These are phyloP conservation scores for Globisporangium mamillatum DNA, from an alignment of 352 stramenopile species.

Conservation along the genomic window DNA sequence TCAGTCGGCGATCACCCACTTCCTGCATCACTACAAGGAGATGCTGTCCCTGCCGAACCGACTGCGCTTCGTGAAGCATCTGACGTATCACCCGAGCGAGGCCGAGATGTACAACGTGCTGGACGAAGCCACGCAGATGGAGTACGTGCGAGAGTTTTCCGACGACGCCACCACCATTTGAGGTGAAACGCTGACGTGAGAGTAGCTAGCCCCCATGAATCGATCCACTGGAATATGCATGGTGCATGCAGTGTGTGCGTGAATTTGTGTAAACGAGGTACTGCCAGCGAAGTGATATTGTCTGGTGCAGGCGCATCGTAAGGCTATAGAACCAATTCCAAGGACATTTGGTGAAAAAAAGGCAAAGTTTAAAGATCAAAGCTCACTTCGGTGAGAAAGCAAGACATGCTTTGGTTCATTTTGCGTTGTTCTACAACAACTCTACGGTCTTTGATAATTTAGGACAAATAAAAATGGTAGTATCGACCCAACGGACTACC, in stretches of 20 bases:
- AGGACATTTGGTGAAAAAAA: neutral
- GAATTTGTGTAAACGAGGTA: neutral
- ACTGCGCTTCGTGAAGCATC: conserved; percentile 41
- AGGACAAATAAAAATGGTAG: neutral
- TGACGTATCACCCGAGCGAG: conserved; percentile 42
- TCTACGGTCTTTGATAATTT: conserved; percentile 2
- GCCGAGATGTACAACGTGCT: conserved; percentile 69
- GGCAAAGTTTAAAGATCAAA: neutral
- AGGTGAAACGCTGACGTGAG: neutral
- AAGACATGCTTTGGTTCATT: neutral
- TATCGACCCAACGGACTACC: neutral
- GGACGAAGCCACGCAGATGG: conserved; percentile 38
- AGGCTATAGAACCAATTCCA: neutral
- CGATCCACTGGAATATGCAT: neutral
- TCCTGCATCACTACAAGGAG: conserved; percentile 35
- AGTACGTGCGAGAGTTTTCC: conserved; percentile 42
- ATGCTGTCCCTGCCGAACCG: conserved; percentile 24
- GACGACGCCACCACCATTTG: conserved; percentile 9
- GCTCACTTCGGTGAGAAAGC: neutral
- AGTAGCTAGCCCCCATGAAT: neutral
- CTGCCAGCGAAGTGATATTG: neutral
- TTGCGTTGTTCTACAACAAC: neutral
- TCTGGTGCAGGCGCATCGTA: neutral
- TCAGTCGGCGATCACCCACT: conserved; percentile 42
- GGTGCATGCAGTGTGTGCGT: neutral